A percentile compares a stretch with the other conserved stretches of the same genome.
Conservation (phyloP, 177 flowering plant genomes). For the Vitis hybrid region DNA sequence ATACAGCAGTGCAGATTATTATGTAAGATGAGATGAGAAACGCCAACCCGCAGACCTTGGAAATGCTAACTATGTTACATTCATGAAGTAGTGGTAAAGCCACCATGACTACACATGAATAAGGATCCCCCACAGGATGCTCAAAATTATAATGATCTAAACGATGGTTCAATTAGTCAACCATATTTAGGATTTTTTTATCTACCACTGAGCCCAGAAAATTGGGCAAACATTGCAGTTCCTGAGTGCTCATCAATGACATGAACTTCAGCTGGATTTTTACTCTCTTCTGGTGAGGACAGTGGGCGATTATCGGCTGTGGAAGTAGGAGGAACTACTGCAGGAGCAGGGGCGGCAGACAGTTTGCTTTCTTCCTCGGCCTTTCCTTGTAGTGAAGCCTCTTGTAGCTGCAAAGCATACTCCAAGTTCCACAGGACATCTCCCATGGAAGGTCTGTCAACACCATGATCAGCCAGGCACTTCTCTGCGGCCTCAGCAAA, state of each 20-base stretch:
- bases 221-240: constrained; percentile 40
- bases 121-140: background rate
- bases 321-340: constrained; percentile 9
- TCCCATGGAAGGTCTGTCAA: constrained; percentile 64
- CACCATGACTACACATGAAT: background rate
- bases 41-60: too few species aligned
- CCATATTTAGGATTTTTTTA: constrained; percentile 12
- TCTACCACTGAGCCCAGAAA: constrained; percentile 38
- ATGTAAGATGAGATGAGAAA: too few species aligned
- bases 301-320: constrained; percentile 6
- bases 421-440: constrained; percentile 67
- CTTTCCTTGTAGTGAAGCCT: constrained; percentile 43
- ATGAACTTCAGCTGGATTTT: constrained; percentile 27
- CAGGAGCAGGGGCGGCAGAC: constrained; percentile 4
- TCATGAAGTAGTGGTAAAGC: background rate
- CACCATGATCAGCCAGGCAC: constrained; percentile 56
- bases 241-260: constrained; percentile 39
- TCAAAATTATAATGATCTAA: too few species aligned
- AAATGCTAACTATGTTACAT: background rate
- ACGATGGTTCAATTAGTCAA: background rate
- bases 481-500: constrained; percentile 68
- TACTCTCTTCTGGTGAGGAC: constrained; percentile 16
- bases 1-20: background rate
- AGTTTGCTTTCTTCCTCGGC: constrained; percentile 25
- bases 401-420: constrained; percentile 63